Evolutionary conservation across 805 yeast genomes (phyloP), one percentile per base, ranked within the genome.

Genomic region (Alloascoidea hylecoeti): DNA sequence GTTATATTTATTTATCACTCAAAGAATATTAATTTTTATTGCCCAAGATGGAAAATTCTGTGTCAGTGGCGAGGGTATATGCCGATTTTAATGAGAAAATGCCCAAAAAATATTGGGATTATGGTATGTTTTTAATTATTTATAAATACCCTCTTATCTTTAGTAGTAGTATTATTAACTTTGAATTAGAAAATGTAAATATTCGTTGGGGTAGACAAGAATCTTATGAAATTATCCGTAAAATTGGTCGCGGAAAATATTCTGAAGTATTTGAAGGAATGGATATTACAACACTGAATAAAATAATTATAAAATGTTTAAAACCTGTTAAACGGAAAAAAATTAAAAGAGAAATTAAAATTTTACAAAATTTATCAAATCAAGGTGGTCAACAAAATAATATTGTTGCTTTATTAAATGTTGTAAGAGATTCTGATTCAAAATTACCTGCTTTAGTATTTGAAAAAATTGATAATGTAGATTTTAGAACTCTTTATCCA

Each of bases 261-360:
- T 81, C 94, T 13, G 96, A 88, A 60, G 96, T 88, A 36, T 88
- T 88, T 51, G 74, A 84, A 46, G 96, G 96, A 4, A 68, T 81
- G 32, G 75, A 81, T 47, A 42, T 58, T 41, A 53, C 66, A 33
- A 69, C 70, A 41, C 74, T 77, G 39, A 66, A 68, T 39, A 66
- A 75, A 39, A 75, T 88, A 48, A 95, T 88, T 38, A 82, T 88
- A 51, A 88, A 88, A 59, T 96, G 85, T 16, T 68, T 88, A 51
- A 88, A 88, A 56, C 96, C 96, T 2, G 95, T 88, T 19, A 86
- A 86, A 60, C 66, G 86, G 56, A 86, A 86, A 69, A 88, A 88
- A 62, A 88, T 88, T 48, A 82, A 83, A 59, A 68, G 96, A 49
- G 96, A 88, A 56, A 78, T 88, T 50, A 78, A 82, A 53, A 88